Base-by-base conservation (phyloP, 371 early-diverging fungal genomes). In the Actinomucor elegans region DNA sequence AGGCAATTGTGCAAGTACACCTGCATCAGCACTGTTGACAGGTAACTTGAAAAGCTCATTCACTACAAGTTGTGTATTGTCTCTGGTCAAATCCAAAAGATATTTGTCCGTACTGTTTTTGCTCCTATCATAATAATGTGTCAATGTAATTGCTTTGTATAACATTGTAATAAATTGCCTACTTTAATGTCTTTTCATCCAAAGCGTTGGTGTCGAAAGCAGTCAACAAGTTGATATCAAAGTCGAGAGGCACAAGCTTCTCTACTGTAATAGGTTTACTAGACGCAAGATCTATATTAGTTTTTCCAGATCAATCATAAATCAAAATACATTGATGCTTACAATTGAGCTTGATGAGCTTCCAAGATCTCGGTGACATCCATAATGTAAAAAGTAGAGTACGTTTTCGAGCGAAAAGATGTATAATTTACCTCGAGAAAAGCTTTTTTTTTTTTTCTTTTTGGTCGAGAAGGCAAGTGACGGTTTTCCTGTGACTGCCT, bases 21-120 rank as follows among this genome's bases (percentile, higher is more conserved):
- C 92, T 48, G 83, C 80, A 37, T 88, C 89, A 46, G 77, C 80
- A 21, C 84, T 77, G 31, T 75, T 63, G 9, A 88, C 90, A 4
- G 90, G 94, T 24, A 92, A 81, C 46, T 82, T 71, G 66, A 96
- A 97, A 49, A 98, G 79, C 48, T 87, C 86, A 64, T 98, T 96
- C 53, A 96, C 73, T 27, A 98, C 69, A 7, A 92, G 69, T 68
- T 98, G 98, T 11, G 90, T 76, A 18, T 86, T 89, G 65, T 93
- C 96, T 67, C 94, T 80, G 18, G 93, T 80, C 50, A 88, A 70
- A 24, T 83, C 75, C 48, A 81, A 75, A 35, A 97, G 75, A 59
- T 86, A 86, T 50, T 64, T 71, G 48, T 90, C 90, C 7, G 34
- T 28, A 55, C 44, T 54, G 35, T 23, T 43, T 15, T 61, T 61